Base-by-base conservation (phyloP, 2,329 filamentous ascomycete genomes). In the Aspergillus sp. region DNA sequence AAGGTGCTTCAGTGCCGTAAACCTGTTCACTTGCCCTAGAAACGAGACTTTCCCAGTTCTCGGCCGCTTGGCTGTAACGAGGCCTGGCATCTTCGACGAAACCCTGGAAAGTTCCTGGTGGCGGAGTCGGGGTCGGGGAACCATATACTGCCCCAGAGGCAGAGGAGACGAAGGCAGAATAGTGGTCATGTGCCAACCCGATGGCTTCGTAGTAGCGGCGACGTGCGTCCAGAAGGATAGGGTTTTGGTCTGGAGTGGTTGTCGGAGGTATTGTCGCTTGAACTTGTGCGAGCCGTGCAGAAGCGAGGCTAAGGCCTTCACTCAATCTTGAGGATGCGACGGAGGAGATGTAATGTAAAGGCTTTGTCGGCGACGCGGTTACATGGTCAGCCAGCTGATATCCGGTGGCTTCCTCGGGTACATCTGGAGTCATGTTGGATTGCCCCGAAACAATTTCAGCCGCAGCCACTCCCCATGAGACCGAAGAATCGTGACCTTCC, bases 201-300 rank as follows among this genome's bases (percentile, higher is more conserved):
- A 93, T 66, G 8, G 84, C 87, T 50, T 88, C 85, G 54, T 89
- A 90, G 65, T 91, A 91, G 45, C 85, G 70, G 75, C 83, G 60
- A 73, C 80, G 60, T 70, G 79, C 68, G 74, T 78, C 72, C 68
- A 83, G 65, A 70, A 83, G 47, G 64, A 76, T 64, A 60, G 73
- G 64, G 55, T 80, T 51, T 67, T 81, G 51, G 62, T 74, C 70
- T 27, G 71, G 69, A 1, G 83, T 82, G 2, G 83, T 77, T 33
- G 83, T 78, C 10, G 81, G 75, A 13, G 83, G 79, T 33, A 85
- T 71, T 27, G 81, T 83, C 42, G 81, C 74, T 63, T 83, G 82
- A n/a, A 82, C 82, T 42, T 72, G 79, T 39, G 82, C 76, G 53
- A 87, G 87, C 56, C 89, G 85, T 31, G 82, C 76, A 41, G 85